A percentile compares a stretch with the other conserved stretches of the same genome.
These are phyloP conservation scores for Pythium folliculosum DNA, from an alignment of 352 stramenopile species.

Conservation along the genomic window DNA sequence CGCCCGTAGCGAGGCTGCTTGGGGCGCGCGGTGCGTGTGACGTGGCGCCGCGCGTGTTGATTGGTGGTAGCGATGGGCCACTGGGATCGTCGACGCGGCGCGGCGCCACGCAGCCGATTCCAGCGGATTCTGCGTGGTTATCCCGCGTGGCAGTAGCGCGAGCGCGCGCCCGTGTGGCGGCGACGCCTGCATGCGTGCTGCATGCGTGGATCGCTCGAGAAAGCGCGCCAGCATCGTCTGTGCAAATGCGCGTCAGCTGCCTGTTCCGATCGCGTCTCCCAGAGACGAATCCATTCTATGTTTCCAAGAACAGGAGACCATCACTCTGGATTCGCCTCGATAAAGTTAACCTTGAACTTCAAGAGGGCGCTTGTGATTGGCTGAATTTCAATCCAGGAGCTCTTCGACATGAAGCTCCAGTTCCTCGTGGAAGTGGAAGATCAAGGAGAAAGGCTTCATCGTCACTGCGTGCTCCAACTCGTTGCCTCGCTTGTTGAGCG, in stretches of 20 bases:
- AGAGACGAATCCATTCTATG: too few species aligned
- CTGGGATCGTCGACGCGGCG: not conserved
- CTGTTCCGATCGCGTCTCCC: not conserved
- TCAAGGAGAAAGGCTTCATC: too few species aligned
- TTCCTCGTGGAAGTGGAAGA: too few species aligned
- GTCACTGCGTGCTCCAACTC: too few species aligned
- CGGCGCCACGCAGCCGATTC: not conserved
- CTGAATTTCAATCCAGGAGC: not conserved
- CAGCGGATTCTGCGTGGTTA: slow-evolving; percentile 3
- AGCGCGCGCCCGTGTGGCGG: not conserved
- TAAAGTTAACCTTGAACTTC: slow-evolving; percentile 16
- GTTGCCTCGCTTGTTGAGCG: too few species aligned
- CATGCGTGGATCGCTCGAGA: not conserved
- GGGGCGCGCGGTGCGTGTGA: not conserved
- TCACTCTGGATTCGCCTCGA: too few species aligned
- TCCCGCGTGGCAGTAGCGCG: not conserved
- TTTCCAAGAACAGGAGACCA: too few species aligned
- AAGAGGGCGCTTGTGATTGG: not conserved
- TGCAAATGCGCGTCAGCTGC: not conserved
- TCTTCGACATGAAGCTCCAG: too few species aligned
- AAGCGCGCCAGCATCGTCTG: not conserved
- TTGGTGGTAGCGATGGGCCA: not conserved
- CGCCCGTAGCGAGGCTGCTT: not conserved
- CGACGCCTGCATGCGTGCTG: not conserved
- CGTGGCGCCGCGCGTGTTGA: not conserved